Evolutionary conservation across 495 filamentous ascomycete genomes (phyloP).

Genomic region (Mytilinidion resinicola): DNA sequence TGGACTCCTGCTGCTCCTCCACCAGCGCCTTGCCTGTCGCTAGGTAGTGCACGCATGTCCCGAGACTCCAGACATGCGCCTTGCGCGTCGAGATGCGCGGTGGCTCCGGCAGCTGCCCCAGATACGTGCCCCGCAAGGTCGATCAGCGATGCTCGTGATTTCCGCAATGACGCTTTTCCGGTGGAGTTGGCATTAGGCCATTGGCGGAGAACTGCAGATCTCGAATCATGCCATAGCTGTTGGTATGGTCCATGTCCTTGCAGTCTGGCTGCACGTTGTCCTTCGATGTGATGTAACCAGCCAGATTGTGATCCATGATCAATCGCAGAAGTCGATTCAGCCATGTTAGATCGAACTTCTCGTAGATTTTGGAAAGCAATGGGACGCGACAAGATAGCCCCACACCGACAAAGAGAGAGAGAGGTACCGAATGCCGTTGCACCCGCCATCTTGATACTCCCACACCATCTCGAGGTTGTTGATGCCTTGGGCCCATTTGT

Average conservation of each 20-base stretch:
- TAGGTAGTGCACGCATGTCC: slow-evolving; percentile 17
- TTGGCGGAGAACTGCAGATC: slow-evolving; percentile 96
- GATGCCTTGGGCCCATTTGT: slow-evolving; percentile 99
- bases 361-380: slow-evolving; percentile 95
- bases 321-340: slow-evolving; percentile 87
- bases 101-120: slow-evolving; percentile 14
- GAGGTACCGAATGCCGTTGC: slow-evolving; percentile 99
- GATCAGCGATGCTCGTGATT: too few species aligned
- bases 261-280: slow-evolving; percentile 99
- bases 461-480: slow-evolving; percentile 98
- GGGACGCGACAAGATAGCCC: too few species aligned
- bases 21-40: slow-evolving; percentile 10
- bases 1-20: not conserved
- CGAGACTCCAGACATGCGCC: slow-evolving; percentile 19
- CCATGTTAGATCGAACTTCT: slow-evolving; percentile 96
- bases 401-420: too few species aligned
- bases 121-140: slow-evolving; percentile 13
- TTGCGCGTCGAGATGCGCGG: slow-evolving; percentile 17
- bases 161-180: too few species aligned
- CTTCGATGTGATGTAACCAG: slow-evolving; percentile 98
- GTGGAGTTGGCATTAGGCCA: too few species aligned
- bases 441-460: slow-evolving; percentile 91
- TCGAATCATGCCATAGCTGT: slow-evolving; percentile 96
- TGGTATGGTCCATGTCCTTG: slow-evolving; percentile 99
- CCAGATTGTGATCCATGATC: slow-evolving; percentile 99